Percentiles rank a stretch among this genome's conserved stretches.
Conservation (phyloP, 2,329 filamentous ascomycete species). For the Amauroascus niger region DNA sequence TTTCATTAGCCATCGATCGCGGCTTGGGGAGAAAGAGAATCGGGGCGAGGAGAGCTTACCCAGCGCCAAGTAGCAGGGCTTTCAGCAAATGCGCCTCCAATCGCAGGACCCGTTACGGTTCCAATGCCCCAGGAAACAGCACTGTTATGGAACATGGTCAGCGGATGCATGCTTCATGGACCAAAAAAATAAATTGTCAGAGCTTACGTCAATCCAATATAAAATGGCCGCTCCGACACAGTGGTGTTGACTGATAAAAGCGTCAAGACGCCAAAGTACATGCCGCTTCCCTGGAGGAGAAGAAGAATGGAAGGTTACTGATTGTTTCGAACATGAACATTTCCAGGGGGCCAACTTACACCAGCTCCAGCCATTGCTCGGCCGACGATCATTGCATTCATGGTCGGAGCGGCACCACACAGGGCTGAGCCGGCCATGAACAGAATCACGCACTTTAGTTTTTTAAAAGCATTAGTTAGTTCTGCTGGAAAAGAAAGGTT, state of each 20-base stretch:
- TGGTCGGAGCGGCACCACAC: slow-evolving; percentile 39
- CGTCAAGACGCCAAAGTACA: slow-evolving; percentile 28
- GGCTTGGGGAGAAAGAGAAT: too few relatives aligned
- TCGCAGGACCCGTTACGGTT: slow-evolving; percentile 31
- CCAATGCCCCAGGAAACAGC: slow-evolving; percentile 32
- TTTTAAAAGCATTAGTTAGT: too few relatives aligned
- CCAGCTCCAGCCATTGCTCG: slow-evolving; percentile 30
- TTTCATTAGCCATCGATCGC: too few relatives aligned
- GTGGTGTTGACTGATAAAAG: slow-evolving; percentile 21
- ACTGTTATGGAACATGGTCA: too few relatives aligned
- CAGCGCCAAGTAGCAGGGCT: slow-evolving; percentile 28
- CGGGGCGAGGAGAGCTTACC: slow-evolving; percentile 21
- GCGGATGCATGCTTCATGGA: too few relatives aligned
- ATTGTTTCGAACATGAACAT: too few relatives aligned
- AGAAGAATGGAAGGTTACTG: too few relatives aligned
- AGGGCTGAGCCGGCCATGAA: slow-evolving; percentile 30
- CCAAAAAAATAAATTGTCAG: too few relatives aligned
- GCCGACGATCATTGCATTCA: slow-evolving; percentile 40
- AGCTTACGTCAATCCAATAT: too few relatives aligned
- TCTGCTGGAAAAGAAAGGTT: too few relatives aligned
- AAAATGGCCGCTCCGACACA: slow-evolving; percentile 22
- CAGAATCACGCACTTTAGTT: too few relatives aligned
- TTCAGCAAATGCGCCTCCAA: slow-evolving; percentile 28
- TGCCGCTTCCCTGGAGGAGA: slow-evolving; percentile 27
- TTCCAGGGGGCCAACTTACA: too few relatives aligned